A percentile compares a stretch with the other conserved stretches of the same genome.
Conservation (phyloP, 2,329 filamentous ascomycete species). For the Exophiala calicioides region DNA sequence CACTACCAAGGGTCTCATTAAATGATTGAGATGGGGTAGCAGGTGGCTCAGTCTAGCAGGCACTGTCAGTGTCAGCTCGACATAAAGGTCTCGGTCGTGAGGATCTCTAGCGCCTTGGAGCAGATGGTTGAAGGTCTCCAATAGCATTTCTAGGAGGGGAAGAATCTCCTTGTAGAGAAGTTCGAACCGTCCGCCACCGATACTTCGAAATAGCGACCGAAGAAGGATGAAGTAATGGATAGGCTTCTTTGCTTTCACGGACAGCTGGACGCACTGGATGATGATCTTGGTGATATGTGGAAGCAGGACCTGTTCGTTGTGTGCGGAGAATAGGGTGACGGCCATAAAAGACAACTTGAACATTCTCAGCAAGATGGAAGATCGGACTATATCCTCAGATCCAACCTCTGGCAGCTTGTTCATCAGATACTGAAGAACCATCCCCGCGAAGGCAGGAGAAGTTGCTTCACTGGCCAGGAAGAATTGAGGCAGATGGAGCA, state of each 20-base stretch:
- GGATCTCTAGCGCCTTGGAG: slow-evolving; percentile 87
- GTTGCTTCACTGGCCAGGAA: slow-evolving; percentile 98
- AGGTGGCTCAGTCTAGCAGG: slow-evolving; percentile 92
- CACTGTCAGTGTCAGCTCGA: slow-evolving; percentile 94
- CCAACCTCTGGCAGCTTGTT: slow-evolving; percentile 93
- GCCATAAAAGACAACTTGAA: slow-evolving; percentile 99
- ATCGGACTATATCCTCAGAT: slow-evolving; percentile 85
- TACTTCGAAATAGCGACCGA: slow-evolving; percentile 89
- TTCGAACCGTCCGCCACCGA: slow-evolving; percentile 95
- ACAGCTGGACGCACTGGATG: slow-evolving; percentile 93
- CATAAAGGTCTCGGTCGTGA: slow-evolving; percentile 89
- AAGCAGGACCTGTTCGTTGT: slow-evolving; percentile 93
- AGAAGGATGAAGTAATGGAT: slow-evolving; percentile 98
- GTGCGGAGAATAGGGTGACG: slow-evolving; percentile 88
- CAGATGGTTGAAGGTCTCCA: slow-evolving; percentile 95
- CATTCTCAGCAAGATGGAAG: slow-evolving; percentile 85
- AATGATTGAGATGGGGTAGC: slow-evolving; percentile 87
- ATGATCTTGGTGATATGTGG: slow-evolving; percentile 97
- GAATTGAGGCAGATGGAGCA: slow-evolving; percentile 95
- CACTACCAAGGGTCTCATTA: slow-evolving; percentile 97
- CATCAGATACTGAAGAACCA: slow-evolving; percentile 98
- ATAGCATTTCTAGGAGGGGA: slow-evolving; percentile 91
- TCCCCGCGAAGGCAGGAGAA: slow-evolving; percentile 94
- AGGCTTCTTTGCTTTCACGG: slow-evolving; percentile 91
- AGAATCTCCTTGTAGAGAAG: slow-evolving; percentile 98